Base-by-base conservation (phyloP, 2,329 filamentous ascomycete species). In the Stachybotrys chlorohalonatus region DNA sequence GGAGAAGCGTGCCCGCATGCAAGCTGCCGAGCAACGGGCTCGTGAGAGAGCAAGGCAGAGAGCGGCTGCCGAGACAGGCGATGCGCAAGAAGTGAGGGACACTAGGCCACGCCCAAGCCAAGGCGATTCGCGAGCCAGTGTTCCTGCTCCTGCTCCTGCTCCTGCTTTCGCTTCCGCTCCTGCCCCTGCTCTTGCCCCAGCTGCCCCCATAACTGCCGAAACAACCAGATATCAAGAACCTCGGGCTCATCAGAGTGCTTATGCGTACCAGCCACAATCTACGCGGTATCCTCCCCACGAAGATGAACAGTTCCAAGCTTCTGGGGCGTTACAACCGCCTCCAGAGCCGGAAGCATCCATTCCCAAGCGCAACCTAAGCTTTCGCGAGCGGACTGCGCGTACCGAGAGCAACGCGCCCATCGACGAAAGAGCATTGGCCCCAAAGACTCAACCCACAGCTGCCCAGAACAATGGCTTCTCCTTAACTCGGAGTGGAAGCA, bases 1-100 rank as follows among this genome's bases (percentile, higher is more conserved):
- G 72, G 92, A 96, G 71, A 95, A 95, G 70, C 82, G 93, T 59
- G 90, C 91, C 8, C 82, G 90, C 50, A 84, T 93, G 5, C 82
- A 91, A 66, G 88, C 93, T 63, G 90, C 90, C 6, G 93, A 96
- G 68, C 79, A 84, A 61, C 81, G 82, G 48, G 81, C 86, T 16
- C 82, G 85, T 61, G 85, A 93, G 64, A 78, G 77, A 61, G 76
- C 74, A 11, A 77, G 77, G 45, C 68, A 72, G 30, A 67, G 64
- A 60, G 62, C 69, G 52, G 61, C 50, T 17, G 50, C 31, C 36
- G 50, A 17, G 15, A n/a, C 31, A 42, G 50, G 16, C 6, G 15
- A 30, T 11, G 13, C 11, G 15, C 50, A 42, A 17, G 31, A 52
- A n/a, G 13, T 9, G 9, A 47, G 16, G 46, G 46, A 47, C 9